Conservation (phyloP, 208 protist genomes). For the Leishmania guyanensis region DNA sequence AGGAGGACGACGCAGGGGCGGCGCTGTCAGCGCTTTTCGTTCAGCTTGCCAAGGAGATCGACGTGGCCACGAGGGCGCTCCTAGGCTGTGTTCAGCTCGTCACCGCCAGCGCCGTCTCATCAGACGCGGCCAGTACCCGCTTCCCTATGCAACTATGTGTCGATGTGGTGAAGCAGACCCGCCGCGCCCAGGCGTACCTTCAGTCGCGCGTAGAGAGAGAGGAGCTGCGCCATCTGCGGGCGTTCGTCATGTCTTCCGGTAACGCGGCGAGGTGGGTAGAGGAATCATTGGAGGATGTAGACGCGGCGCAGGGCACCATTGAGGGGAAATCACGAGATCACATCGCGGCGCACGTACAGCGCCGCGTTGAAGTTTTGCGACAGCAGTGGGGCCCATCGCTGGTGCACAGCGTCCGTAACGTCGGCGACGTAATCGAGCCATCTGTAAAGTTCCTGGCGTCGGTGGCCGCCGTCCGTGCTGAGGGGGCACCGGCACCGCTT, state of each 20-base stretch:
- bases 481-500: conserved; percentile 44
- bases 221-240: conserved; percentile 22
- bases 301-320: conserved; percentile 15
- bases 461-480: conserved; percentile 43
- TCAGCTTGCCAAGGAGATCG: conserved; percentile 53
- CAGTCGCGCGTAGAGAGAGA: conserved; percentile 42
- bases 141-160: conserved; percentile 73
- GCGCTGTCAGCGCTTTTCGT: conserved; percentile 35
- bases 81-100: conserved; percentile 56
- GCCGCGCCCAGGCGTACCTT: conserved; percentile 59
- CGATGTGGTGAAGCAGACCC: conserved; percentile 68
- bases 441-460: conserved; percentile 57
- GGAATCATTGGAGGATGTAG: conserved; percentile 6
- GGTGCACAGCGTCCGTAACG: conserved; percentile 42
- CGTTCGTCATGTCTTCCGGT: conserved; percentile 4
- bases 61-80: conserved; percentile 53
- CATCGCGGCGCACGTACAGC: conserved; percentile 24
- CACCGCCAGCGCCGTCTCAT: conserved; percentile 44
- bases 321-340: conserved; percentile 20
- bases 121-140: conserved; percentile 49
- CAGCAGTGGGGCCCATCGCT: conserved; percentile 61
- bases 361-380: conserved; percentile 39
- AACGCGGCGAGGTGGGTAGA: background rate
- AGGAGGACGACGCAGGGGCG: background rate
- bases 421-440: conserved; percentile 52